Conservation (phyloP, 371 early-diverging fungal genomes). For the Lichtheimia ornata region DNA sequence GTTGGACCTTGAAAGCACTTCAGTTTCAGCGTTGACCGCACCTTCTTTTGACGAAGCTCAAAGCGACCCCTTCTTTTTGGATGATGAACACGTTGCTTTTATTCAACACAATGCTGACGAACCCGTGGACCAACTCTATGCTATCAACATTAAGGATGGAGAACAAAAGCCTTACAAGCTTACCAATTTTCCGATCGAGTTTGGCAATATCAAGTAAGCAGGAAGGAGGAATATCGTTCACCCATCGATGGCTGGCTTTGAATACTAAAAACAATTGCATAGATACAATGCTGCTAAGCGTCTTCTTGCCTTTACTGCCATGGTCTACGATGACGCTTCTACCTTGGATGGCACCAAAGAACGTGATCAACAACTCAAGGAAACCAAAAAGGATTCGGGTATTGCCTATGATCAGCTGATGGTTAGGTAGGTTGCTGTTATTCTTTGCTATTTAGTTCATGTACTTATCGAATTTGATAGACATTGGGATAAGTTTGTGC, state of each 20-base stretch:
- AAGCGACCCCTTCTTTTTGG: constrained; percentile 56
- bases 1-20: constrained; percentile 30
- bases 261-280: not conserved
- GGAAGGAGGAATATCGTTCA: not conserved
- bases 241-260: not conserved
- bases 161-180: constrained; percentile 44
- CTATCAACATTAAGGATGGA: constrained; percentile 27
- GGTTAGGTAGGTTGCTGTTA: constrained; percentile 44
- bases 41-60: constrained; percentile 42
- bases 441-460: not conserved
- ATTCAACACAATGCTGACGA: constrained; percentile 29
- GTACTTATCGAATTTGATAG: constrained; percentile 19
- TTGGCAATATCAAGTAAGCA: constrained; percentile 41
- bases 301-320: constrained; percentile 56
- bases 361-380: constrained; percentile 40
- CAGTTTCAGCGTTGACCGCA: constrained; percentile 38
- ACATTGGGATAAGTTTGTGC: constrained; percentile 69
- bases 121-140: constrained; percentile 44
- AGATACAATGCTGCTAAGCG: constrained; percentile 38
- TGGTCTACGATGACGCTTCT: constrained; percentile 49
- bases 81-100: constrained; percentile 52
- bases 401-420: constrained; percentile 63
- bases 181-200: constrained; percentile 51
- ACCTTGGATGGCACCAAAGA: constrained; percentile 45
- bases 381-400: constrained; percentile 52